phyloP scores from a whole-genome alignment of 148 eudicot genomes.

The Hydrangea macrophylla region DNA sequence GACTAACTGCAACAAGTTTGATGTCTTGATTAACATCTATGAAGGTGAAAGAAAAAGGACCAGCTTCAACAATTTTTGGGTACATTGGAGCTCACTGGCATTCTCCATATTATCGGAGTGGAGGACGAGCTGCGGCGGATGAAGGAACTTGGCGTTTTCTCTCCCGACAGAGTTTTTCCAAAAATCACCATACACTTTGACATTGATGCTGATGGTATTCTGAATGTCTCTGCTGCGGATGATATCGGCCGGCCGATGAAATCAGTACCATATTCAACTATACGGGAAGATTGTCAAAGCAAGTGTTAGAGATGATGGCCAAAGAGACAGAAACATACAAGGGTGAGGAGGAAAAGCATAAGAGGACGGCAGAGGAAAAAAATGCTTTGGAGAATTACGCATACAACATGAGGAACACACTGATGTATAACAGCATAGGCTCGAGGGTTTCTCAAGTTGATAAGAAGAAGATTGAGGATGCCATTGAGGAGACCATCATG shows the following conservation, averaged over 20 bases:
- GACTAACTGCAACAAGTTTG: conserved; percentile 40
- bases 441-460: conserved; percentile 20
- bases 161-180: conserved; percentile 36
- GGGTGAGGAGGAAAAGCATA: conserved; percentile 29
- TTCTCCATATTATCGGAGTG: conserved; percentile 41
- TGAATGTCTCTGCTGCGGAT: conserved; percentile 46
- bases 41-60: conserved; percentile 48
- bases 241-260: conserved; percentile 39
- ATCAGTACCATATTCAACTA: conserved; percentile 37
- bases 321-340: conserved; percentile 33
- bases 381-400: conserved; percentile 29
- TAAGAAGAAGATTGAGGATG: conserved; percentile 34
- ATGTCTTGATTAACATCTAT: conserved; percentile 39
- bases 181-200: conserved; percentile 40
- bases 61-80: conserved; percentile 42
- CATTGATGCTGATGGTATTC: conserved; percentile 37
- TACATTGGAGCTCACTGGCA: conserved; percentile 40
- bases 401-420: conserved; percentile 32
- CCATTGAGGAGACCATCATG: conserved; percentile 26
- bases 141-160: no score
- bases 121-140: no score
- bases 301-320: conserved; percentile 35
- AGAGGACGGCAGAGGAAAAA: conserved; percentile 29
- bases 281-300: conserved; percentile 35
- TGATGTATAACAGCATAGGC: conserved; percentile 31